Evolutionary conservation across 2,329 filamentous ascomycete genomes (phyloP), one percentile per base, ranked within the genome.

Genomic region (Aschersonia sp.): DNA sequence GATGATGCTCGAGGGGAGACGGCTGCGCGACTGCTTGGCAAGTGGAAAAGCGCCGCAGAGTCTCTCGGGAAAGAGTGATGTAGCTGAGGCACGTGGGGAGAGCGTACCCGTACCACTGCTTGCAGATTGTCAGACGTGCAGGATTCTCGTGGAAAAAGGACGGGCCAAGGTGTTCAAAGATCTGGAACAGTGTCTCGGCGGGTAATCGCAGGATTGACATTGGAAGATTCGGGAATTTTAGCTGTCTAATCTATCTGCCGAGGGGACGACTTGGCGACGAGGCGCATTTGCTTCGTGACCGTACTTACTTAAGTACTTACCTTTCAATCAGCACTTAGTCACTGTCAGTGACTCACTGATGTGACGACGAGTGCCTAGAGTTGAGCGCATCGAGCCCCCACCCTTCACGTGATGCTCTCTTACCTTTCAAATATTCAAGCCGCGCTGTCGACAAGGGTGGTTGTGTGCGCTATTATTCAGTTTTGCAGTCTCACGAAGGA

Each of bases 151-250:
- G 50, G 40, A 56, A 56, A 43, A 56, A 55, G 0, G 48, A 47
- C 1, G 53, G 39, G 11, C 43, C 54, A 8, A 56, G 12, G 7
- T 49, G 29, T 11, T 51, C 31, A 39, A 56, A 56, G 22, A 55
- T 52, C 35, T 55, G 43, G 40, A n/a, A 39, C 0, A 56, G 39
- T 10, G 22, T 53, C 44, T 56, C 55, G 10, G 52, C 45, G 9
- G 55, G 51, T 11, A 56, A 45, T 12, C 11, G n/a, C 22, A 53
- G 41, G 35, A 56, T 52, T 10, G 45, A 2, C 54, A 57, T 57
- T 45, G 35, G 35, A 39, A 39, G 30, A 45, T 12, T 22, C 14
- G 35, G 12, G 9, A 4, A 22, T n/a, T 11, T 3, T 6, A 22
- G 30, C 6, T 39, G 3, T 39, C 35, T 3, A 12, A 4, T 39